Evolutionary conservation across 805 yeast species (phyloP).

Genomic region (Blastobotrys peoriensis): DNA sequence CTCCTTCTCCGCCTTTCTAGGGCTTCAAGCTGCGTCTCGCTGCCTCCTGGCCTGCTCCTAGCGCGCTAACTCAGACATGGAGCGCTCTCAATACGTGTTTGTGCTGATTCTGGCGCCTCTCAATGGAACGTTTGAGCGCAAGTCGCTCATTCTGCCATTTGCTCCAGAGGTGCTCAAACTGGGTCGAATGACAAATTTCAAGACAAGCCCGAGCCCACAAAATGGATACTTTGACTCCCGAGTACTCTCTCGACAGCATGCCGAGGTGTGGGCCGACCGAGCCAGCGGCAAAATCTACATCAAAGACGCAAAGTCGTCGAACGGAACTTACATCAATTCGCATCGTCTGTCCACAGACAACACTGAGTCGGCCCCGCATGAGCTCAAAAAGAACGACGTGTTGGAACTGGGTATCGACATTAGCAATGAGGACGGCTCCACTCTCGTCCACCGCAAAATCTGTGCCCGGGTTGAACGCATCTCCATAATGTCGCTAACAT

Average conservation of each 20-base stretch:
- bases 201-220: slow-evolving; percentile 49
- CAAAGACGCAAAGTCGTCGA: slow-evolving; percentile 82
- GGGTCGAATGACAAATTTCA: slow-evolving; percentile 73
- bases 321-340: slow-evolving; percentile 90
- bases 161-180: slow-evolving; percentile 77
- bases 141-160: slow-evolving; percentile 71
- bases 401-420: slow-evolving; percentile 93
- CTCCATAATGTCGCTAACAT: slow-evolving; percentile 44
- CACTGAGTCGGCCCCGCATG: slow-evolving; percentile 46
- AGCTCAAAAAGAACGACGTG: slow-evolving; percentile 71
- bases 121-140: slow-evolving; percentile 76
- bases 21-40: too few relatives aligned
- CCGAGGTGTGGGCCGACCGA: slow-evolving; percentile 74
- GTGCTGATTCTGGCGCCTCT: slow-evolving; percentile 67
- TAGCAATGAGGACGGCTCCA: slow-evolving; percentile 36
- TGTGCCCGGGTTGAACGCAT: slow-evolving; percentile 77
- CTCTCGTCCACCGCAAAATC: slow-evolving; percentile 76
- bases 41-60: too few relatives aligned
- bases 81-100: slow-evolving; percentile 32
- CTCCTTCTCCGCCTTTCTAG: too few relatives aligned
- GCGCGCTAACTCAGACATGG: too few relatives aligned
- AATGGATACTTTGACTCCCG: slow-evolving; percentile 95
- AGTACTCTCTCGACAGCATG: slow-evolving; percentile 89
- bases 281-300: slow-evolving; percentile 60
- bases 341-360: slow-evolving; percentile 56